phyloP scores from a whole-genome alignment of 805 yeast genomes.

The Lipomyces starkeyi region DNA sequence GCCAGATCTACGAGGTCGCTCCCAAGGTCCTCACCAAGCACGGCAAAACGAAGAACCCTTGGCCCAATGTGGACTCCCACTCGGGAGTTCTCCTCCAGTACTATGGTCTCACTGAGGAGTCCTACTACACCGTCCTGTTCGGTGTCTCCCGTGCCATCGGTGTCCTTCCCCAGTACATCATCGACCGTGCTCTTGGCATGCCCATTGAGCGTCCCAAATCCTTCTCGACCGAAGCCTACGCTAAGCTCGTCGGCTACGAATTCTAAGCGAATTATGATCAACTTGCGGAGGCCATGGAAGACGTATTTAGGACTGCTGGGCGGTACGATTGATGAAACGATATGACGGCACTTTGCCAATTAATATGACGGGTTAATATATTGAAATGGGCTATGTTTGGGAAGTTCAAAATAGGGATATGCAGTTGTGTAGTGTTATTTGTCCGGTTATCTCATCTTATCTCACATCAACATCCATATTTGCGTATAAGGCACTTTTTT shows the following conservation, averaged over 20 bases:
- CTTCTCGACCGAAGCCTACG: conserved; percentile 91
- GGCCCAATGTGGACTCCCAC: conserved; percentile 91
- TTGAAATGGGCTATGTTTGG: conserved; percentile 1
- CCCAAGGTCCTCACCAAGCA: conserved; percentile 80
- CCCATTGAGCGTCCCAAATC: conserved; percentile 91
- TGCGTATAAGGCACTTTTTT: not conserved
- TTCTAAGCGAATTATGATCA: conserved; percentile 14
- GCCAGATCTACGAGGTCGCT: conserved; percentile 79
- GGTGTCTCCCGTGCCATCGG: conserved; percentile 89
- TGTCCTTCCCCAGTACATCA: conserved; percentile 82
- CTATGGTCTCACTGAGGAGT: conserved; percentile 81
- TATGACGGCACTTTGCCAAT: not conserved
- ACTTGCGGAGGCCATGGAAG: not conserved
- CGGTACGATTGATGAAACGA: not conserved
- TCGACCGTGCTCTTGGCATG: conserved; percentile 80
- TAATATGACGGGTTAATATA: not conserved
- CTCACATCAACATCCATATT: too few relatives aligned
- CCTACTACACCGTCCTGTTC: conserved; percentile 84
- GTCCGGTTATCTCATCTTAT: not conserved
- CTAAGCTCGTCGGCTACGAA: conserved; percentile 61
- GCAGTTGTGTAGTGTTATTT: not conserved
- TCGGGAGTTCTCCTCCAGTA: conserved; percentile 85
- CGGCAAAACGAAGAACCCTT: conserved; percentile 91
- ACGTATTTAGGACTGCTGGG: not conserved
- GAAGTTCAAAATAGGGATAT: not conserved